phyloP scores from a whole-genome alignment of 352 stramenopile genomes.

The Pythium apleroticum region DNA sequence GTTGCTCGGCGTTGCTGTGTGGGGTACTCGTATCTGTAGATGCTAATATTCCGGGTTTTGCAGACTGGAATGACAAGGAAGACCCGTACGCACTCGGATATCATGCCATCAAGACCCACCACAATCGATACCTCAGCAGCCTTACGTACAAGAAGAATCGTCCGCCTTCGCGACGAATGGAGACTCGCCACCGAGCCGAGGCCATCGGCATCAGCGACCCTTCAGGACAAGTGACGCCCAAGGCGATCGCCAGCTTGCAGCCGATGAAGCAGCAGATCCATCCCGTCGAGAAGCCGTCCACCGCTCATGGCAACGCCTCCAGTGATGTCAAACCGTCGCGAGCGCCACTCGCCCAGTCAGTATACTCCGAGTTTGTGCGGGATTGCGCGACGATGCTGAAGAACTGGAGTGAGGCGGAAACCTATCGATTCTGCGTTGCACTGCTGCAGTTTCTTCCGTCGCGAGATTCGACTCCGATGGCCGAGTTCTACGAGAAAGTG shows the following conservation, averaged over 20 bases:
- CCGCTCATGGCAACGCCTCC: not conserved
- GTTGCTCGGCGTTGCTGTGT: not conserved
- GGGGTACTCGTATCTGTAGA: not conserved
- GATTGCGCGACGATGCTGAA: constrained; percentile 27
- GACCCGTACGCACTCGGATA: constrained; percentile 58
- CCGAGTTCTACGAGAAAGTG: constrained; percentile 16
- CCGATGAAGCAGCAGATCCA: constrained; percentile 12
- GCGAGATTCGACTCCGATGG: not conserved
- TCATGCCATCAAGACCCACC: constrained; percentile 40
- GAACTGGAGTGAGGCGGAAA: constrained; percentile 6
- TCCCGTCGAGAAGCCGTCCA: constrained; percentile 7
- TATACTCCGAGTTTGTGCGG: constrained; percentile 27
- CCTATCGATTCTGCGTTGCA: constrained; percentile 10
- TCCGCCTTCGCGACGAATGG: constrained; percentile 20
- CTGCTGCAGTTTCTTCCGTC: constrained; percentile 3
- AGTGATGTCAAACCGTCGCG: constrained; percentile 2
- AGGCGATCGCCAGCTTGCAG: not conserved
- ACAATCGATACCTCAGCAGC: constrained; percentile 5
- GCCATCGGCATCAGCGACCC: not conserved
- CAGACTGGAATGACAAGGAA: constrained; percentile 56
- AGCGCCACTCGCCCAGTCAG: not conserved
- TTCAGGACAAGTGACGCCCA: not conserved
- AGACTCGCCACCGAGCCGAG: constrained; percentile 12
- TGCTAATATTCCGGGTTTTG: not conserved
- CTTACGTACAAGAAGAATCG: not conserved